Conservation (phyloP, 305 asterid species). For the Galium porrigens region DNA sequence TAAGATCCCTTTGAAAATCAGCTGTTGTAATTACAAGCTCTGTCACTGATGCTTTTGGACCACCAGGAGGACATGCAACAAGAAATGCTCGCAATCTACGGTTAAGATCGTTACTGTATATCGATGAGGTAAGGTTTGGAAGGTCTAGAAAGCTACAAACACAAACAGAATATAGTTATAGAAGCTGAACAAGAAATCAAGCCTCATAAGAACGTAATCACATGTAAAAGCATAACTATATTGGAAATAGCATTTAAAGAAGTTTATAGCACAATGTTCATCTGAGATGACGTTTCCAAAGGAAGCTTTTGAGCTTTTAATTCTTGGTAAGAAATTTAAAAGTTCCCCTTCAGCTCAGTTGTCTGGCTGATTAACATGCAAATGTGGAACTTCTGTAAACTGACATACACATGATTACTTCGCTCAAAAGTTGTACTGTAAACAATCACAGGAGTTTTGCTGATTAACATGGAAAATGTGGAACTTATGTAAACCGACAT, state of each 20-base stretch:
- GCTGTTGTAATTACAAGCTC: slow-evolving; percentile 70
- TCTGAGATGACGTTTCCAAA: not conserved
- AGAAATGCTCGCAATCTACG: slow-evolving; percentile 66
- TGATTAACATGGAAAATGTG: not conserved
- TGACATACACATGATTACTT: not conserved
- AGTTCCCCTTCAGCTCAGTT: not conserved
- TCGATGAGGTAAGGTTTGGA: slow-evolving; percentile 66
- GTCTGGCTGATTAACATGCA: not conserved
- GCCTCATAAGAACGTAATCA: not conserved
- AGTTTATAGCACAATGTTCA: not conserved
- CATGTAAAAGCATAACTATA: not conserved
- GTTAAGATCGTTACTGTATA: slow-evolving; percentile 69
- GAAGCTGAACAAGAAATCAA: not conserved
- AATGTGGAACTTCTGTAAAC: not conserved
- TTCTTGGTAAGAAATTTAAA: not conserved
- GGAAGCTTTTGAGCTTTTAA: not conserved
- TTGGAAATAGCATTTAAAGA: not conserved
- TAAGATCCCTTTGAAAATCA: slow-evolving; percentile 76
- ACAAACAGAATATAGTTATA: slow-evolving; percentile 15
- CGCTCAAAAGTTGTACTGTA: not conserved
- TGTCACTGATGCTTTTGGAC: slow-evolving; percentile 57
- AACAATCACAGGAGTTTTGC: not conserved
- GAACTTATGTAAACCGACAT: not conserved
- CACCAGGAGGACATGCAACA: slow-evolving; percentile 65
- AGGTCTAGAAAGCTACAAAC: slow-evolving; percentile 71